Base-by-base conservation (phyloP, 768 basidiomycete genomes). In the Pleurotus tuber-regium region DNA sequence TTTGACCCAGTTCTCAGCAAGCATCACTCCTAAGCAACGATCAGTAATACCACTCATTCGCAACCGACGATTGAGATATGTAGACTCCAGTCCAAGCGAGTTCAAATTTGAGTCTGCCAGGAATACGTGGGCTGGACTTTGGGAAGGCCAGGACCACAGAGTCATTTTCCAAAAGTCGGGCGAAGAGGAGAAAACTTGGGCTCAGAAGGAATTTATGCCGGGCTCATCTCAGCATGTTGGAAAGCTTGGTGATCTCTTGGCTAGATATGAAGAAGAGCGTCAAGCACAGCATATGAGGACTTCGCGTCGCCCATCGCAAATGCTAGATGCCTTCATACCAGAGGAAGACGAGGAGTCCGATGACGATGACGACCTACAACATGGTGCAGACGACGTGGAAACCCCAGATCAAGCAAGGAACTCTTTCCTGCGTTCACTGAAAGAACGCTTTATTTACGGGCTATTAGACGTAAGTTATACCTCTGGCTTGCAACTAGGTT, bases 221-320 rank as follows among this genome's bases (percentile, higher is more conserved):
- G 86, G 83, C 1, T 69, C 68, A 2, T 66, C 62, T 26, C 78
- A 80, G 56, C 79, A 84, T 54, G 78, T 92, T 9, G 88, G 88
- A 30, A 88, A 87, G 56, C 66, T 91, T 14, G 89, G 82, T 1
- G 63, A 62, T 4, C 68, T 93, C 7, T 67, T 93, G 7, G 82
- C 79, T 3, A 81, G 74, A 4, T 91, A 88, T 59, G 89, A 91
- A 59, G 89, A 88, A 58, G 89, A 89, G 62, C 75, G 91, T 53
- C 84, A 83, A 63, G 82, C 79, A 0, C 84, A 89, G 60, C 73
- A 83, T 21, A 66, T 80, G 16, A 72, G 84, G 49, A 60, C 56
- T 14, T 54, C 79, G 16, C 73, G 82, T 53, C 71, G 76, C 33
- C 68, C 70, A 36, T 64, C 70, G 43, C 70, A 64, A 36, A 57